These are phyloP conservation scores for Trichoderma semiorbis DNA, from an alignment of 2,329 filamentous ascomycete genomes.

Conservation along the genomic window DNA sequence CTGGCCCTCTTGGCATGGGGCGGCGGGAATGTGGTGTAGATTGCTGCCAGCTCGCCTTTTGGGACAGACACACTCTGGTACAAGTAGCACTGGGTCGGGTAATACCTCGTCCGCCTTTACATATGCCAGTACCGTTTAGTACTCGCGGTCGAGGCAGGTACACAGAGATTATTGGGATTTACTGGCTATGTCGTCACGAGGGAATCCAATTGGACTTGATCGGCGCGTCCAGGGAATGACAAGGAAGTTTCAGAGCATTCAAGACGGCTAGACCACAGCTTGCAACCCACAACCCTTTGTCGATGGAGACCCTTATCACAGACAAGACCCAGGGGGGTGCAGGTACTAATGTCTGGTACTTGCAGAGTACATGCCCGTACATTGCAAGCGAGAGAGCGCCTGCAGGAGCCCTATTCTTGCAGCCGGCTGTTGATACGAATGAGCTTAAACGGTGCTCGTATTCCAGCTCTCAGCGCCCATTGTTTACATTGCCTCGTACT, in stretches of 20 bases:
- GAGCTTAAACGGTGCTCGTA: background rate
- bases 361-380: background rate
- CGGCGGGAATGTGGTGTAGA: slow-evolving; percentile 3
- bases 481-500: background rate
- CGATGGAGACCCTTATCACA: slow-evolving; percentile 15
- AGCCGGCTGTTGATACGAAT: background rate
- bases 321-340: slow-evolving; percentile 9
- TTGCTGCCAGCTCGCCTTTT: background rate
- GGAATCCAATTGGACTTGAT: slow-evolving; percentile 14
- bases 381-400: background rate
- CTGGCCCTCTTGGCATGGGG: slow-evolving; percentile 2
- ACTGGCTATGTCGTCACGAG: slow-evolving; percentile 20
- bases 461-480: background rate
- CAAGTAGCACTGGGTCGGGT: background rate
- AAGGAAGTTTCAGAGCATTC: slow-evolving; percentile 19
- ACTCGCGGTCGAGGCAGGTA: background rate
- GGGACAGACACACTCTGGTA: background rate
- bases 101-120: background rate
- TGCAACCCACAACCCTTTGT: slow-evolving; percentile 1
- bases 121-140: background rate
- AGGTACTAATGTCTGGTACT: background rate
- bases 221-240: slow-evolving; percentile 22
- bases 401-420: background rate
- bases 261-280: slow-evolving; percentile 15
- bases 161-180: slow-evolving; percentile 13